Evolutionary conservation across 1,284 basidiomycete genomes (phyloP).

Genomic region (Anthracocystis walkeri): DNA sequence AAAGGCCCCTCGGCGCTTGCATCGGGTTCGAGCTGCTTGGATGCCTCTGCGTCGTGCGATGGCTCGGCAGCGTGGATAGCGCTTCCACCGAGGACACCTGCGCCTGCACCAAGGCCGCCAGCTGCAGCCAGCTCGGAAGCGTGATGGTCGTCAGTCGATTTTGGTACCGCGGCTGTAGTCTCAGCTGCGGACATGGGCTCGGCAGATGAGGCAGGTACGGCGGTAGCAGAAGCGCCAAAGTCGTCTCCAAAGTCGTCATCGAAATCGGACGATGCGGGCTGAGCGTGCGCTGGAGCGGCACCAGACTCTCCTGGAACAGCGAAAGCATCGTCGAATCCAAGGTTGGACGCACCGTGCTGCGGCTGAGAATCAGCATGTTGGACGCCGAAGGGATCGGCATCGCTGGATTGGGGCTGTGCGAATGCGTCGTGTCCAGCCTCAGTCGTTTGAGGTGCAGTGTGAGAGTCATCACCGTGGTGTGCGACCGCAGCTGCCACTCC

Average conservation of each 20-base stretch:
- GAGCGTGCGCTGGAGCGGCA: constrained; percentile 39
- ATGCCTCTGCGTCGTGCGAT: constrained; percentile 13
- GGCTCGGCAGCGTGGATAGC: constrained; percentile 18
- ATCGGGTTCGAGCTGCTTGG: constrained; percentile 1
- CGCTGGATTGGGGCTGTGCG: constrained; percentile 11
- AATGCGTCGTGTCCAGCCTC: neutral
- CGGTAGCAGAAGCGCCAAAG: constrained; percentile 47
- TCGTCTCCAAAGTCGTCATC: constrained; percentile 68
- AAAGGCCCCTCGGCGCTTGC: constrained; percentile 38
- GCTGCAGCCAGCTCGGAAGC: constrained; percentile 19
- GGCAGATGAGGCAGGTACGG: constrained; percentile 11
- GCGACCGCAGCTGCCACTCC: constrained; percentile 66
- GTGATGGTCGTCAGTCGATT: constrained; percentile 66
- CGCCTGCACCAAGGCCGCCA: constrained; percentile 22
- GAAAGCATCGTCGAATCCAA: constrained; percentile 75
- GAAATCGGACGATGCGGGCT: constrained; percentile 29
- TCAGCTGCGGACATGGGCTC: neutral
- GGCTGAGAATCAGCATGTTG: constrained; percentile 19
- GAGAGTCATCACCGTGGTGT: constrained; percentile 19
- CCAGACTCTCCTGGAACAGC: constrained; percentile 70
- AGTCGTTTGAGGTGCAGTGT: neutral
- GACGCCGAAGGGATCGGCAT: constrained; percentile 59
- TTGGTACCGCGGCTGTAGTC: constrained; percentile 34
- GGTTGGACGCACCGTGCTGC: constrained; percentile 13
- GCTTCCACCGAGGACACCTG: constrained; percentile 13